These are phyloP conservation scores for Incumbomyces delicatus DNA, from an alignment of 2,329 filamentous ascomycete species.

Conservation along the genomic window DNA sequence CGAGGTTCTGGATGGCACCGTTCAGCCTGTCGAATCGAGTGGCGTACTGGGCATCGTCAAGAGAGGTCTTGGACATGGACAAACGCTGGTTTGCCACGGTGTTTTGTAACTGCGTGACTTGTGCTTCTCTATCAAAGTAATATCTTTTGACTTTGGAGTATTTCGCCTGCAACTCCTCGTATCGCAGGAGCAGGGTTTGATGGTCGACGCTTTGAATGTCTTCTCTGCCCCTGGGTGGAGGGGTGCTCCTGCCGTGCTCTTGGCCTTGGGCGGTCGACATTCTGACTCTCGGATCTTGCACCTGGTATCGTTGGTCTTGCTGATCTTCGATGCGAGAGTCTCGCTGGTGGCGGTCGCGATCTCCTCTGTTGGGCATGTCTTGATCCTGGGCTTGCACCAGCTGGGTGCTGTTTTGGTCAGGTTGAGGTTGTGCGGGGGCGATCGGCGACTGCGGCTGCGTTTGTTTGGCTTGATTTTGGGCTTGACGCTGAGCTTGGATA, in stretches of 20 bases:
- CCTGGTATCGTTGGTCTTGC: conserved; percentile 20
- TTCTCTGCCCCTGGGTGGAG: conserved; percentile 33
- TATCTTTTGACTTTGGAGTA: conserved; percentile 98
- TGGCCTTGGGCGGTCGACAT: conserved; percentile 15
- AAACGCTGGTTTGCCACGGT: conserved; percentile 94
- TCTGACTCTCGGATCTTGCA: conserved; percentile 21
- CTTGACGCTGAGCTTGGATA: conserved; percentile 10
- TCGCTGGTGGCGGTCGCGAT: conserved; percentile 19
- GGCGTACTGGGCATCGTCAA: conserved; percentile 90
- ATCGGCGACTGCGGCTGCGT: conserved; percentile 6
- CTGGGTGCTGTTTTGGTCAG: conserved; percentile 11
- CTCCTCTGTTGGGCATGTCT: conserved; percentile 11
- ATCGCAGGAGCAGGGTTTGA: conserved; percentile 33
- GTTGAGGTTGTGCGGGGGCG: conserved; percentile 3
- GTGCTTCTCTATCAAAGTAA: conserved; percentile 84
- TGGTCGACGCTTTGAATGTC: conserved; percentile 35
- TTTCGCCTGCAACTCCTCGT: conserved; percentile 57
- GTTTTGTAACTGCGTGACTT: conserved; percentile 92
- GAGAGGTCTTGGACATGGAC: conserved; percentile 83
- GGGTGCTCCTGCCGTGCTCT: conserved; percentile 40
- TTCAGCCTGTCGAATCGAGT: conserved; percentile 84
- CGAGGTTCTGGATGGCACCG: conserved; percentile 85
- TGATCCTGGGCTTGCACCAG: conserved; percentile 11
- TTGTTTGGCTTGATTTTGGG: conserved; percentile 6
- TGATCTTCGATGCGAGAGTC: conserved; percentile 20